Evolutionary conservation across 345 rosid genomes (phyloP).

Genomic region (Moricandia arvensis): DNA sequence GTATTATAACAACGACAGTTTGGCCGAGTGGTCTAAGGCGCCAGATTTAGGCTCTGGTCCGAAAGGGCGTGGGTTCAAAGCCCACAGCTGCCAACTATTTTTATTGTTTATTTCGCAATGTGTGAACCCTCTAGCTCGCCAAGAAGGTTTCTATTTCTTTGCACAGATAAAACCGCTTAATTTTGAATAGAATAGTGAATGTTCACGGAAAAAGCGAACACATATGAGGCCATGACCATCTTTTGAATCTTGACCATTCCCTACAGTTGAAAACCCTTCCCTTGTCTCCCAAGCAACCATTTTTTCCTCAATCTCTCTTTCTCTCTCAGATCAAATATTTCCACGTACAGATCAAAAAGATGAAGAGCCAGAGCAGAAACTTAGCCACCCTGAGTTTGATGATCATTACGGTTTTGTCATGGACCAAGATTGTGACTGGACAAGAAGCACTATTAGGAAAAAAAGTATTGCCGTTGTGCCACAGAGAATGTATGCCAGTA

Average conservation of each 20-base stretch:
- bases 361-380: slow-evolving; percentile 21
- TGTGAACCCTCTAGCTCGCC: background rate
- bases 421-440: slow-evolving; percentile 16
- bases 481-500: slow-evolving; percentile 35
- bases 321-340: background rate
- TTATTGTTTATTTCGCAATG: background rate
- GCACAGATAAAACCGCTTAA: background rate
- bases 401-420: slow-evolving; percentile 20
- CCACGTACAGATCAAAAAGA: background rate
- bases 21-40: slow-evolving; percentile 99
- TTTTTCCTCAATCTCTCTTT: background rate
- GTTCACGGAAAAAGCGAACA: background rate
- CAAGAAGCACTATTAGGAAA: slow-evolving; percentile 38
- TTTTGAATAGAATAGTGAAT: slow-evolving; percentile 15
- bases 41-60: slow-evolving; percentile 99
- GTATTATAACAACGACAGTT: slow-evolving; percentile 47
- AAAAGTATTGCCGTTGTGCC: slow-evolving; percentile 34
- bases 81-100: slow-evolving; percentile 79
- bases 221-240: slow-evolving; percentile 9
- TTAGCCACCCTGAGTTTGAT: slow-evolving; percentile 22
- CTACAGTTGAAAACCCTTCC: background rate
- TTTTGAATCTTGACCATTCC: slow-evolving; percentile 22
- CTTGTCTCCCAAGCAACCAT: slow-evolving; percentile 1
- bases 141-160: background rate
- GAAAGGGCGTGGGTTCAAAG: slow-evolving; percentile 99